Evolutionary conservation across 768 basidiomycete species (phyloP).

Genomic region (Macrocybe gigantea): DNA sequence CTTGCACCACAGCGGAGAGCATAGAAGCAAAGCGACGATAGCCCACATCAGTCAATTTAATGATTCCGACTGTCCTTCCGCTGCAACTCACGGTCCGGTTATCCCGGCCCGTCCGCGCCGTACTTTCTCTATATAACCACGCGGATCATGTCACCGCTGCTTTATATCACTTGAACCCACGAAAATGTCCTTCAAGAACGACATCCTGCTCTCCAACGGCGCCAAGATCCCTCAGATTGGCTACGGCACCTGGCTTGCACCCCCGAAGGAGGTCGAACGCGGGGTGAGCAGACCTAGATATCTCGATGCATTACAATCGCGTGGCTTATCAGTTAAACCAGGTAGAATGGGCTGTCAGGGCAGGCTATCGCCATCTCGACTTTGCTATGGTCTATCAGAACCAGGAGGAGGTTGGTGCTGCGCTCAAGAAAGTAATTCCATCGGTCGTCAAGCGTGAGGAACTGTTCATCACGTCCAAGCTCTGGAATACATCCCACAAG

Average conservation of each 20-base stretch:
- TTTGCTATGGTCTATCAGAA: conserved; percentile 77
- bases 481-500: conserved; percentile 75
- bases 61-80: too few species aligned
- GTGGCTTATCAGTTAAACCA: conserved; percentile 17
- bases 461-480: conserved; percentile 76
- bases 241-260: conserved; percentile 77
- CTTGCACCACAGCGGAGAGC: too few species aligned
- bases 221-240: conserved; percentile 68
- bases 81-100: too few species aligned
- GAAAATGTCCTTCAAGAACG: conserved; percentile 38
- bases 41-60: too few species aligned
- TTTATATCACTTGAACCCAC: not conserved
- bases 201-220: conserved; percentile 37
- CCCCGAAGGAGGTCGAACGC: conserved; percentile 69
- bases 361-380: conserved; percentile 84
- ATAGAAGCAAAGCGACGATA: too few species aligned
- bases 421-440: conserved; percentile 72
- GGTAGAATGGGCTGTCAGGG: conserved; percentile 71
- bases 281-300: conserved; percentile 39
- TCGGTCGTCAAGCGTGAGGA: conserved; percentile 76
- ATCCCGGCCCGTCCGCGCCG: too few species aligned
- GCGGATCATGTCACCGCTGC: not conserved
- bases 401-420: conserved; percentile 70
- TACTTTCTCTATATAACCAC: not conserved
- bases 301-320: not conserved